Evolutionary conservation across 1,284 basidiomycete genomes (phyloP), one percentile per base, ranked within the genome.

Genomic region (Melanopsichium pennsylvanicum): DNA sequence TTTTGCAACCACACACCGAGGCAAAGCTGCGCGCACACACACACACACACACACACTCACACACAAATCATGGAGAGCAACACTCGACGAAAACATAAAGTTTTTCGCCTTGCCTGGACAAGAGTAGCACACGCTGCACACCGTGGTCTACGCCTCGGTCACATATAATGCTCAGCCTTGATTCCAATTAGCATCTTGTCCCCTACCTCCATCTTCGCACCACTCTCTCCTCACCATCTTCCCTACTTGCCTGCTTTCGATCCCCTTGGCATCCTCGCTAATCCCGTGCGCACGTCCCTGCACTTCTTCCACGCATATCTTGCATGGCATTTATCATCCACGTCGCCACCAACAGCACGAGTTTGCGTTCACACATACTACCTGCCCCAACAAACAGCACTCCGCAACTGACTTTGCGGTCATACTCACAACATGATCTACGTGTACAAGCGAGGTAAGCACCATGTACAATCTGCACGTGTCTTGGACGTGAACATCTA

Each of bases 391-490:
- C 19, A 21, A 40, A 31, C 49, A 47, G 34, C 40, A 47, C 34
- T 21, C 25, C 44, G 44, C 55, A 37, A n/a, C 33, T 35, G 11
- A 21, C 31, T 35, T 46, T 27, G 44, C 54, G 44, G 39, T 37
- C 40, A 42, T 31, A 47, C 1, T 7, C 46, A 32, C 50, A 63
- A 39, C 11, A 78, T 79, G 75, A 79, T 77, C 60, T 79, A 72
- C 70, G 76, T 79, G 37, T 79, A 79, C 75, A 79, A 79, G 60
- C 59, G 76, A 69, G 76, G 76, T 78, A 31, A 57, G 76, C 74
- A 2, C 13, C 18, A 12, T 31, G 22, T 15, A 22, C n/a, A n/a
- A n/a, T 29, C 27, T 29, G 7, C 8, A 29, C 27, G 13, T 29
- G 27, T 13, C 27, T 13, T 13, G 8, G 27, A 29, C 27, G 32